Evolutionary conservation across 2,329 filamentous ascomycete genomes (phyloP), one percentile per base, ranked within the genome.

Genomic region (Fusarium praegraminearum): DNA sequence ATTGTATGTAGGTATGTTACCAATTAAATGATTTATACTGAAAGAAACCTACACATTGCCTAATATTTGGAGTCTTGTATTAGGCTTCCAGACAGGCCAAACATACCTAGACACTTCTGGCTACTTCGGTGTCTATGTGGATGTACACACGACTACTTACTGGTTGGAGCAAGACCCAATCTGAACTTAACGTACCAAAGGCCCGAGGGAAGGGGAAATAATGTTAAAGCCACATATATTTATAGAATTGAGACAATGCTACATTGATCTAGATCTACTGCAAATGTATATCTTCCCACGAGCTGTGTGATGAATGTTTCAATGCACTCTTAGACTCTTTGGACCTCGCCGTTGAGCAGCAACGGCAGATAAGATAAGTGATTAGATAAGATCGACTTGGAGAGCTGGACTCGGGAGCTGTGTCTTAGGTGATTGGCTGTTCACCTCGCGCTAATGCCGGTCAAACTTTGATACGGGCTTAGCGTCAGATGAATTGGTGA

Each of bases 401-500:
- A 15, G 36, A 22, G 11, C 49, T 36, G 41, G 54, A 33, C 51
- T 46, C 20, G 18, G 35, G 26, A 33, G n/a, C n/a, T 13, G 22
- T 10, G 2, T 5, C 11, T 10, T n/a, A 7, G 9, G 2, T 65
- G 30, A 71, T 71, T 64, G 41, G 28, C 12, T 18, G 11, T 18
- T 2, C 12, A 28, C 9, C 22, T 20, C 12, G 4, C 9, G 32
- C 62, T 76, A 75, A 73, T 52, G 44, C 55, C 78, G 80, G 79
- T 78, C 67, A n/a, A 80, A 74, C 47, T 47, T 79, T 82, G 9
- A 76, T 78, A 61, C 80, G 50, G 2, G 13, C 76, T 79, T 83
- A 83, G 81, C 81, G 80, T 65, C 60, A 68, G 75, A 79, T 77
- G 80, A 77, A 78, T 83, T 82, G 80, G 80, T 71, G 77, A 75